A percentile compares a stretch with the other conserved stretches of the same genome.
These are phyloP conservation scores for Penicillium tannophilum DNA, from an alignment of 495 filamentous ascomycete species.

Conservation along the genomic window DNA sequence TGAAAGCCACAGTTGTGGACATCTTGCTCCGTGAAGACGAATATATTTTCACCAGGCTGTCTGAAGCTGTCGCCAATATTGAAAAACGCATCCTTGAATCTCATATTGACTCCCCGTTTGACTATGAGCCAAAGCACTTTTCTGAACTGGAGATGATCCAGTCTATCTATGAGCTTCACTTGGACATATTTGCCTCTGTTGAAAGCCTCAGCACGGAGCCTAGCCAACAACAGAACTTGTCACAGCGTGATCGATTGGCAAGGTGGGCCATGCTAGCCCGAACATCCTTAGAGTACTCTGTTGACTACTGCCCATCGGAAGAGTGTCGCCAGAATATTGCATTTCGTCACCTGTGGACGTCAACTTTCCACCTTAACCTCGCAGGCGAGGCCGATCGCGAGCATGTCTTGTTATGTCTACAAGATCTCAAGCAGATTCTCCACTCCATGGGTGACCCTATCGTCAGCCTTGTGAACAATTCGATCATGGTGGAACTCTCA, in stretches of 20 bases:
- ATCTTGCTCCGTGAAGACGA: slow-evolving; percentile 69
- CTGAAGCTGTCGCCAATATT: slow-evolving; percentile 43
- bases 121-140: slow-evolving; percentile 31
- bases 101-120: slow-evolving; percentile 19
- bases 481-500: slow-evolving; percentile 87
- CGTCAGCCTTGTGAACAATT: slow-evolving; percentile 80
- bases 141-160: slow-evolving; percentile 62
- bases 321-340: slow-evolving; percentile 33
- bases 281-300: slow-evolving; percentile 56
- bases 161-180: slow-evolving; percentile 82
- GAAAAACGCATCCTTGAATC: slow-evolving; percentile 37
- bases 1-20: slow-evolving; percentile 72
- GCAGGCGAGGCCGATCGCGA: slow-evolving; percentile 69
- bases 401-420: slow-evolving; percentile 77
- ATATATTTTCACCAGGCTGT: slow-evolving; percentile 59
- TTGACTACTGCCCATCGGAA: slow-evolving; percentile 36
- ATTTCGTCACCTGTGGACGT: slow-evolving; percentile 81
- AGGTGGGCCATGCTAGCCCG: slow-evolving; percentile 77
- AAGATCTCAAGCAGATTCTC: slow-evolving; percentile 63
- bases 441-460: slow-evolving; percentile 38
- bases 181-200: slow-evolving; percentile 79
- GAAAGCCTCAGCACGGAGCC: slow-evolving; percentile 74
- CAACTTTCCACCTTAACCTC: slow-evolving; percentile 72
- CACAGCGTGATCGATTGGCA: slow-evolving; percentile 68
- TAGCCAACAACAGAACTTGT: slow-evolving; percentile 54